phyloP scores from a whole-genome alignment of 148 eudicot species.

The Rhododendron simsii region DNA sequence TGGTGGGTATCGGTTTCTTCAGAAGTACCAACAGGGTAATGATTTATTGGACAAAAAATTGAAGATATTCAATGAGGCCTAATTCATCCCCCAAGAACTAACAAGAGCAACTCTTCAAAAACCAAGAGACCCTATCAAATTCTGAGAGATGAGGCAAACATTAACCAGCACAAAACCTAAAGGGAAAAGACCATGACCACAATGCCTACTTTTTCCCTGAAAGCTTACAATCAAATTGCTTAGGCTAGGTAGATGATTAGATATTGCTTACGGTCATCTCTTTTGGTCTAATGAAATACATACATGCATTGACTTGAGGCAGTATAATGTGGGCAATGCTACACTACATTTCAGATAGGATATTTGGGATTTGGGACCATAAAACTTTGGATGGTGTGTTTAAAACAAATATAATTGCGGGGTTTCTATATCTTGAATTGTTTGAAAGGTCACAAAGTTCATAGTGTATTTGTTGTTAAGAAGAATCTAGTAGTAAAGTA shows the following conservation, averaged over 20 bases:
- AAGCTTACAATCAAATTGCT: background rate
- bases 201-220: background rate
- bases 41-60: too few relatives aligned
- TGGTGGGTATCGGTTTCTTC: background rate
- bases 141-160: too few relatives aligned
- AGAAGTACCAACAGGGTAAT: background rate
- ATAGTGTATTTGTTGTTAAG: background rate
- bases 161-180: too few relatives aligned
- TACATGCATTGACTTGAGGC: background rate
- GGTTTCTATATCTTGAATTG: background rate
- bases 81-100: background rate
- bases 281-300: background rate
- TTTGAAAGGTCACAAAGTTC: background rate
- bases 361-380: background rate
- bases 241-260: background rate
- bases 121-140: background rate
- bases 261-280: background rate
- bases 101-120: background rate
- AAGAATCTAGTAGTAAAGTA: background rate
- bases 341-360: background rate
- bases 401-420: background rate
- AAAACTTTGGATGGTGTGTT: background rate
- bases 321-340: background rate
- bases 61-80: too few relatives aligned
- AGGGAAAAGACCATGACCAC: background rate